Conservation (phyloP, 1,139 yeast species). For the Pneumocystis carinii region DNA sequence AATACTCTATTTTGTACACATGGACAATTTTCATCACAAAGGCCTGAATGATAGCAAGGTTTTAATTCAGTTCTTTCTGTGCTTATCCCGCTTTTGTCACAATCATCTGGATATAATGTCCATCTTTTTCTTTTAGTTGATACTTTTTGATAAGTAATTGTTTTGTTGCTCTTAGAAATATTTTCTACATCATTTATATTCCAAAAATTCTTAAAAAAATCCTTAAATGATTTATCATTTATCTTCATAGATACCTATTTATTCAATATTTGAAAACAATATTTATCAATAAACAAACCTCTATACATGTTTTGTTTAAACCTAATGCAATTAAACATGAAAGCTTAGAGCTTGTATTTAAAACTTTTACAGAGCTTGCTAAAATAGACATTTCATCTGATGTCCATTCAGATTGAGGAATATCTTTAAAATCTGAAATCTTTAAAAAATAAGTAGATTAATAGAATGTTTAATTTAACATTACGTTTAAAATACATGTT, state of each 20-base stretch:
- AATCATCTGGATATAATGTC: constrained; percentile 14
- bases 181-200: not conserved
- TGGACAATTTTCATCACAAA: constrained; percentile 12
- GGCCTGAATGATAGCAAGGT: constrained; percentile 15
- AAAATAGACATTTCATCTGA: constrained; percentile 1
- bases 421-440: not conserved
- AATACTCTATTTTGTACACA: constrained; percentile 12
- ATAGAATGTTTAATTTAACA: not conserved
- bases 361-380: not conserved
- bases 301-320: not conserved
- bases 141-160: not conserved
- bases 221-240: not conserved
- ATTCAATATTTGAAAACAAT: not conserved
- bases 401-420: constrained; percentile 5
- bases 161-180: not conserved
- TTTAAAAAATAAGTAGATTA: not conserved
- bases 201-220: not conserved
- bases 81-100: constrained; percentile 13
- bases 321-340: not conserved
- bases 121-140: constrained; percentile 12
- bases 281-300: not conserved
- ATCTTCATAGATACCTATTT: not conserved
- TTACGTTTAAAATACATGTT: constrained; percentile 10
- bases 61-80: constrained; percentile 11
- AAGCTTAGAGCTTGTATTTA: not conserved